phyloP scores from a whole-genome alignment of 768 basidiomycete genomes.

The Crucibulum laeve region DNA sequence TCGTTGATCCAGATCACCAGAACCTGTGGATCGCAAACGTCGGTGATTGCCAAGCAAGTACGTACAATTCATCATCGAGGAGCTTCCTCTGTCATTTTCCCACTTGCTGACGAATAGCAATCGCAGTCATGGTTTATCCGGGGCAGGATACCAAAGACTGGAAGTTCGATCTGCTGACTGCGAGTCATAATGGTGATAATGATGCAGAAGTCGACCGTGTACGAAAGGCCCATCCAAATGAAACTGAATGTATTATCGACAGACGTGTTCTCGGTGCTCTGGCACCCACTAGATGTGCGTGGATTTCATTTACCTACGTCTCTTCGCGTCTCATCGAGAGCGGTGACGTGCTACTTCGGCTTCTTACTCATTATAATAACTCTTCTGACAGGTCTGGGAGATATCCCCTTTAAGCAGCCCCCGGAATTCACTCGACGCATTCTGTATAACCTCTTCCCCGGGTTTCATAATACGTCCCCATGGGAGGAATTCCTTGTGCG shows the following conservation, averaged over 20 bases:
- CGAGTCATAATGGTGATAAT: conserved; percentile 68
- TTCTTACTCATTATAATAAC: background rate
- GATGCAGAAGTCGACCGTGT: conserved; percentile 63
- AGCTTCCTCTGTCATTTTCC: conserved; percentile 2
- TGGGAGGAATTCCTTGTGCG: conserved; percentile 68
- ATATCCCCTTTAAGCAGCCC: conserved; percentile 73
- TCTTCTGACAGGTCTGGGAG: conserved; percentile 51
- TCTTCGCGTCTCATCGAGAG: background rate
- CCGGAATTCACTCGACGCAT: conserved; percentile 63
- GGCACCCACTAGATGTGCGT: conserved; percentile 72
- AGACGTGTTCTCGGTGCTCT: conserved; percentile 72
- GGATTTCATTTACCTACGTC: conserved; percentile 1
- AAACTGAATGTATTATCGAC: conserved; percentile 63
- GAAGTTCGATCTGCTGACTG: conserved; percentile 58
- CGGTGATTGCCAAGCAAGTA: conserved; percentile 77
- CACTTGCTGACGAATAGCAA: conserved; percentile 3
- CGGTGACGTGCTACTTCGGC: background rate
- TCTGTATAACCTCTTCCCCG: conserved; percentile 61
- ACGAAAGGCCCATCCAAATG: conserved; percentile 59
- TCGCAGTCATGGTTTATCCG: conserved; percentile 47
- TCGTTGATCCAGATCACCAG: conserved; percentile 64
- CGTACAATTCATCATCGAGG: conserved; percentile 19
- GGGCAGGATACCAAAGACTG: conserved; percentile 43
- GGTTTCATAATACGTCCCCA: conserved; percentile 52
- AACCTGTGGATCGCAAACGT: conserved; percentile 79